phyloP scores from a whole-genome alignment of 352 stramenopile species.

The Phytophthora hibernalis region DNA sequence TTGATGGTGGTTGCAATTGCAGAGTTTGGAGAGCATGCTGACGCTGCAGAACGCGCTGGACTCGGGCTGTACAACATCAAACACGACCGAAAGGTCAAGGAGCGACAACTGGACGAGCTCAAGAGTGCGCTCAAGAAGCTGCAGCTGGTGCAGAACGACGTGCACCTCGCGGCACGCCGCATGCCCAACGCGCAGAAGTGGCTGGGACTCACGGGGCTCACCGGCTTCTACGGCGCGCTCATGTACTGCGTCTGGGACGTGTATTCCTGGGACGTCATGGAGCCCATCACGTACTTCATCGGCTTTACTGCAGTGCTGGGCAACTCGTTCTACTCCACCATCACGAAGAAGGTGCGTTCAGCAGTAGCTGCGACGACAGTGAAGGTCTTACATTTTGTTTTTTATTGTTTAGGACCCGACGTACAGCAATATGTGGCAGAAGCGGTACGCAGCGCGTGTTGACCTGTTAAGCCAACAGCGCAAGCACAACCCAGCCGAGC shows the following conservation, averaged over 20 bases:
- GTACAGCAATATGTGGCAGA: slow-evolving; percentile 87
- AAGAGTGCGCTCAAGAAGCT: slow-evolving; percentile 59
- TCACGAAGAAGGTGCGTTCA: slow-evolving; percentile 69
- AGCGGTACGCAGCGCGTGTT: slow-evolving; percentile 63
- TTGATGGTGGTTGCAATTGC: slow-evolving; percentile 7
- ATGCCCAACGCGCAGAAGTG: slow-evolving; percentile 82
- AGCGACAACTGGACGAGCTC: slow-evolving; percentile 55
- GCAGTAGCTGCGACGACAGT: not conserved
- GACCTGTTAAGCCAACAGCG: slow-evolving; percentile 56
- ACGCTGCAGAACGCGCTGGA: slow-evolving; percentile 78
- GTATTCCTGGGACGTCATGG: slow-evolving; percentile 92
- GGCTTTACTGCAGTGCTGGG: slow-evolving; percentile 85
- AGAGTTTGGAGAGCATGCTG: slow-evolving; percentile 77
- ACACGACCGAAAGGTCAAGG: slow-evolving; percentile 62
- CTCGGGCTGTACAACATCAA: slow-evolving; percentile 78
- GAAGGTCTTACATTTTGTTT: not conserved
- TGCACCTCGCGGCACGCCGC: slow-evolving; percentile 48
- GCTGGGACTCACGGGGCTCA: slow-evolving; percentile 65
- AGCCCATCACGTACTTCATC: slow-evolving; percentile 92
- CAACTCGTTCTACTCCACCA: slow-evolving; percentile 83
- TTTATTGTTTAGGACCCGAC: slow-evolving; percentile 59
- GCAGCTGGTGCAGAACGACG: slow-evolving; percentile 52
- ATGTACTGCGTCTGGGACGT: slow-evolving; percentile 90
- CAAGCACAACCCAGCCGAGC: slow-evolving; percentile 54
- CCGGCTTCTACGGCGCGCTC: slow-evolving; percentile 70